Evolutionary conservation across 75 land plant species (phyloP).

Genomic region (Pinus tabuliformis): DNA sequence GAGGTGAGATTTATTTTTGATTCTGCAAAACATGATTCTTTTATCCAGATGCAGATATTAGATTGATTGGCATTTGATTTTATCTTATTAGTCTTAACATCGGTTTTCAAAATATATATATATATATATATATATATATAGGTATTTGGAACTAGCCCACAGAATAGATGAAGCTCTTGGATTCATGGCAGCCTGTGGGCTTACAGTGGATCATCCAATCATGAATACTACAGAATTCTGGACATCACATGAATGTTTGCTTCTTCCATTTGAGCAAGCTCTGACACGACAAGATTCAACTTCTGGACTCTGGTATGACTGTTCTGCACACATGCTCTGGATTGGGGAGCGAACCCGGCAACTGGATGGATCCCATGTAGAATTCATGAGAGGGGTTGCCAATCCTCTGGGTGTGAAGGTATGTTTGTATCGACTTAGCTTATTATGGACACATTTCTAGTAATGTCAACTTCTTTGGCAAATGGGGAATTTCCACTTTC

Average conservation of each 20-base stretch:
- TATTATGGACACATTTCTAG: too few relatives aligned
- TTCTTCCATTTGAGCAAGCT: constrained; percentile 74
- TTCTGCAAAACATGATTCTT: background rate
- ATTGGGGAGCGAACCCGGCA: constrained; percentile 75
- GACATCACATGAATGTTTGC: constrained; percentile 83
- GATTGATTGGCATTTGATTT: background rate
- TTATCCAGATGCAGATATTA: background rate
- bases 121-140: constrained; percentile 24
- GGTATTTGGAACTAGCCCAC: constrained; percentile 67
- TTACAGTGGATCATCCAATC: constrained; percentile 64
- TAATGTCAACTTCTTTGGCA: too few relatives aligned
- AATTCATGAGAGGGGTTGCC: constrained; percentile 65
- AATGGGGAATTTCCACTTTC: too few relatives aligned
- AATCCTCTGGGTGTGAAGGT: constrained; percentile 80
- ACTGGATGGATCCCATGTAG: constrained; percentile 75
- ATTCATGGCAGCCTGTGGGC: constrained; percentile 72
- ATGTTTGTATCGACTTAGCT: background rate
- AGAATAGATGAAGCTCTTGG: constrained; percentile 77
- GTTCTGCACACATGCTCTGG: constrained; percentile 83
- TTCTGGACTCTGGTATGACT: constrained; percentile 66
- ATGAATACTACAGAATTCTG: constrained; percentile 75
- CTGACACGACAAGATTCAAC: constrained; percentile 74
- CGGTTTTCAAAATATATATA: background rate
- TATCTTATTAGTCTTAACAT: constrained; percentile 2
- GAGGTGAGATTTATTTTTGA: constrained; percentile 25